Conservation (phyloP, 805 yeast genomes). For the Wickerhamiella bombiphila region DNA sequence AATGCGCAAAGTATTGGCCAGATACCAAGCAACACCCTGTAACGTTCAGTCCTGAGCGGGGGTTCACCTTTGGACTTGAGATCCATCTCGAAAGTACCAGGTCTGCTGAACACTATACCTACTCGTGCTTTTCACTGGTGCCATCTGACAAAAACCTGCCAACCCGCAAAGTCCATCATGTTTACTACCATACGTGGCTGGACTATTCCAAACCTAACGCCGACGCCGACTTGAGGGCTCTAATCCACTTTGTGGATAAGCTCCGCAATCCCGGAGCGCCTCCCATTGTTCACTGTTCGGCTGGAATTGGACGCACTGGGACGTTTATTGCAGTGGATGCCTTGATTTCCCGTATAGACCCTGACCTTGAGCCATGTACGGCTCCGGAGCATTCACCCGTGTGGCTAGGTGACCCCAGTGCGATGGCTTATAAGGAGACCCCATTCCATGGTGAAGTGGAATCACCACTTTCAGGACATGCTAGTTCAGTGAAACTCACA, state of each 20-base stretch:
- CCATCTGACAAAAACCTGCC: slow-evolving; percentile 12
- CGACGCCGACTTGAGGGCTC: slow-evolving; percentile 32
- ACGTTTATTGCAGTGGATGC: slow-evolving; percentile 65
- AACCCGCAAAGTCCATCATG: slow-evolving; percentile 32
- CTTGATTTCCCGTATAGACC: slow-evolving; percentile 18
- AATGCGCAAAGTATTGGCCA: slow-evolving; percentile 76
- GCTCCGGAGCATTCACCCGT: slow-evolving; percentile 14
- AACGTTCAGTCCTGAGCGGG: slow-evolving; percentile 7
- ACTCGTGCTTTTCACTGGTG: slow-evolving; percentile 12
- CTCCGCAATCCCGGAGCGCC: slow-evolving; percentile 36
- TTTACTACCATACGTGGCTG: slow-evolving; percentile 72
- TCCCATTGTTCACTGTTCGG: slow-evolving; percentile 77
- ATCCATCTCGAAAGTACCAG: slow-evolving; percentile 10
- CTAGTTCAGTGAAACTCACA: slow-evolving; percentile 3
- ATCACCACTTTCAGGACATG: background rate
- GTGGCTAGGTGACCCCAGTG: slow-evolving; percentile 12
- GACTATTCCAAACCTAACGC: slow-evolving; percentile 54
- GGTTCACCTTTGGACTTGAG: slow-evolving; percentile 14
- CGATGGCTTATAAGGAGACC: slow-evolving; percentile 9
- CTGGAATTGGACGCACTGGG: slow-evolving; percentile 96
- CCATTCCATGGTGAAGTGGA: slow-evolving; percentile 14
- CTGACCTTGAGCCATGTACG: slow-evolving; percentile 12
- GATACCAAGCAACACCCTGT: slow-evolving; percentile 20
- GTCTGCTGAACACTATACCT: slow-evolving; percentile 16
- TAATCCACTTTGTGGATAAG: slow-evolving; percentile 37